Evolutionary conservation across 176 grass and related monocot genomes (phyloP), one percentile per base, ranked within the genome.

Genomic region (Oryza punctata): DNA sequence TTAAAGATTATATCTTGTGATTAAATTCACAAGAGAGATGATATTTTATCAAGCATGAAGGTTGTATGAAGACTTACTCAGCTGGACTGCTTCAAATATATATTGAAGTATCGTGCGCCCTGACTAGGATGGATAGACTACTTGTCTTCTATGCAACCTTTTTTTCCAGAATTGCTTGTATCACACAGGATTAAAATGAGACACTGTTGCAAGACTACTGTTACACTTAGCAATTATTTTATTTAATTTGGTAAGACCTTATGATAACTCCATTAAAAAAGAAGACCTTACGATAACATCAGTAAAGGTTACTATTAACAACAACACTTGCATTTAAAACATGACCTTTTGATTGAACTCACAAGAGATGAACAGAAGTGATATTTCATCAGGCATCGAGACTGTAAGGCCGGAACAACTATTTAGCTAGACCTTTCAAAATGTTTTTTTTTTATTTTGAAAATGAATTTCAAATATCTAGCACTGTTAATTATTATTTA

Each of bases 381-480:
- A 67, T 81, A 57, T 67, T 66, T 76, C 10, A 41, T 84, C 32
- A 68, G n/a, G 38, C 44, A 38, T 64, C 24, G 71, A 71, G 30
- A 74, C 30, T 6, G 4, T 81, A 21, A 21, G 27, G 61, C 24
- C 59, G 27, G 52, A n/a, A 2, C 7, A 69, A 63, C 80, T 63
- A 37, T 68, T 50, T 15, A 54, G n/a, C 49, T 49, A 52, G 32
- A 28, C 23, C 59, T 37, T 76, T 69, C 69, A 18, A 76, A 71
- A 50, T 85, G 46, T 78, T 63, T 24, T 23, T 10, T 24, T 61
- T 10, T 11, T n/a, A n/a, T n/a, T 61, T 24, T 61, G 57, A 24
- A 5, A 3, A 61, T 24, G 3, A 24, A 61, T 3, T 75, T 75
- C n/a, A 85, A 64, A 75, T 89, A 74, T 78, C 70, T 79, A 73